These are phyloP conservation scores for Backusella tuberculispora DNA, from an alignment of 192 early-diverging fungal species.

Conservation along the genomic window DNA sequence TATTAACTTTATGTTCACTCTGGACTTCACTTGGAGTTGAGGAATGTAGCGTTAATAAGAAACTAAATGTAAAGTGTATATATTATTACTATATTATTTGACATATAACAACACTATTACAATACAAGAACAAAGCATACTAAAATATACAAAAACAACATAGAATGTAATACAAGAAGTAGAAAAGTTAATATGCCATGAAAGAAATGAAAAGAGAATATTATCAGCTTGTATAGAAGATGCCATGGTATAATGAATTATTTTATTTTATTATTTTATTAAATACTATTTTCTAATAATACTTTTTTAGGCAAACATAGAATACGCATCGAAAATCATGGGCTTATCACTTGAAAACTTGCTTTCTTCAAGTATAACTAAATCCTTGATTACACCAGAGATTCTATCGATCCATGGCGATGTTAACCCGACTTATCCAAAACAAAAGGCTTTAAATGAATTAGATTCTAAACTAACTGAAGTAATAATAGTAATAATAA, in stretches of 20 bases:
- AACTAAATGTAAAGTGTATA: slow-evolving; percentile 19
- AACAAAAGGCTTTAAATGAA: slow-evolving; percentile 23
- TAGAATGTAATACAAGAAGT: slow-evolving; percentile 49
- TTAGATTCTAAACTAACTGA: slow-evolving; percentile 18
- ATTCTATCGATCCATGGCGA: slow-evolving; percentile 22
- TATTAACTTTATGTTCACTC: slow-evolving; percentile 17
- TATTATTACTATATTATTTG: neutral
- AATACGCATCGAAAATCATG: slow-evolving; percentile 29
- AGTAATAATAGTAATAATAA: slow-evolving; percentile 16
- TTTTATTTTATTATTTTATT: neutral
- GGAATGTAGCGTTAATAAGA: slow-evolving; percentile 10
- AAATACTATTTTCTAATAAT: slow-evolving; percentile 1
- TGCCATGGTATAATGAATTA: slow-evolving; percentile 44
- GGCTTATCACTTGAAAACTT: slow-evolving; percentile 40
- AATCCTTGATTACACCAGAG: neutral
- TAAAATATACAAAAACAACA: slow-evolving; percentile 20
- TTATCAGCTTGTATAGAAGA: slow-evolving; percentile 56
- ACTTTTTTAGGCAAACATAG: slow-evolving; percentile 37
- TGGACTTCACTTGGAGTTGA: slow-evolving; percentile 23
- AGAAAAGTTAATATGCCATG: slow-evolving; percentile 42
- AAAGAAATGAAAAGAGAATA: slow-evolving; percentile 37
- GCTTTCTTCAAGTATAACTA: slow-evolving; percentile 17
- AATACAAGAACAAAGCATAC: neutral
- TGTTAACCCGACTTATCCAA: slow-evolving; percentile 27
- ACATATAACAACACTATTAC: neutral